Conservation (phyloP, 1,139 yeast species). For the Zhuliangozyma blackwelliae region DNA sequence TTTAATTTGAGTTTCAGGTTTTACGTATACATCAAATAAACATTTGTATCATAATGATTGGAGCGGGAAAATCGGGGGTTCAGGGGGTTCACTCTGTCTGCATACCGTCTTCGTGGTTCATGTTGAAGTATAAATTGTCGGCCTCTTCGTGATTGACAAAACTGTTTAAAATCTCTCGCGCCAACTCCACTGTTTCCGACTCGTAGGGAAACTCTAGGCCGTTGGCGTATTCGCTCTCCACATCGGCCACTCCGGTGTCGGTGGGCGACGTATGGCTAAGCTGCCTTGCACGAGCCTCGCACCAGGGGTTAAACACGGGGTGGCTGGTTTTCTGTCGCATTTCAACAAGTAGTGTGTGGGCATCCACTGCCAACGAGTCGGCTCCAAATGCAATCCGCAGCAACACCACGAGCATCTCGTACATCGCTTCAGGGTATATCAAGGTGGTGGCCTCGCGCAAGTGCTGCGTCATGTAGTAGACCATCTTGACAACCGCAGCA, state of each 20-base stretch:
- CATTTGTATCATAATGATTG: conserved; percentile 12
- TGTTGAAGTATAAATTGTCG: conserved; percentile 65
- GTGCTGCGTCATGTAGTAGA: conserved; percentile 31
- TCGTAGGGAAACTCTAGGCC: conserved; percentile 64
- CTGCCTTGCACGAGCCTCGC: conserved; percentile 41
- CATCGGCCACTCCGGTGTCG: conserved; percentile 20
- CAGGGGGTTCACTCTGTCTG: too few relatives aligned
- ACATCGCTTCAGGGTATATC: conserved; percentile 40
- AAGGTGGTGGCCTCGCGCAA: conserved; percentile 25
- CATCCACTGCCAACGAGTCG: conserved; percentile 34
- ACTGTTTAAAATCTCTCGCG: conserved; percentile 66
- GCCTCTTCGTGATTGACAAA: conserved; percentile 77
- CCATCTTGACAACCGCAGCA: conserved; percentile 28
- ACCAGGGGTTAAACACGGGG: conserved; percentile 36
- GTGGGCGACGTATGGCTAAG: conserved; percentile 25
- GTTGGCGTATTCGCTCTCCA: conserved; percentile 44
- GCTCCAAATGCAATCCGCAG: conserved; percentile 57
- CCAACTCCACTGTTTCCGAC: conserved; percentile 59
- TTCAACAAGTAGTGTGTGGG: conserved; percentile 26
- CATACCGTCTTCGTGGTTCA: conserved; percentile 39
- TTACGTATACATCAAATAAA: conserved; percentile 13
- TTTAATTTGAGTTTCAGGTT: conserved; percentile 2
- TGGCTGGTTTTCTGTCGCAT: conserved; percentile 23
- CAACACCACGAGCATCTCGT: conserved; percentile 48
- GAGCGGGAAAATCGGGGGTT: too few relatives aligned